A percentile compares a stretch with the other conserved stretches of the same genome.
Conservation (phyloP, 2,329 filamentous ascomycete species). For the Fusarium longipes region DNA sequence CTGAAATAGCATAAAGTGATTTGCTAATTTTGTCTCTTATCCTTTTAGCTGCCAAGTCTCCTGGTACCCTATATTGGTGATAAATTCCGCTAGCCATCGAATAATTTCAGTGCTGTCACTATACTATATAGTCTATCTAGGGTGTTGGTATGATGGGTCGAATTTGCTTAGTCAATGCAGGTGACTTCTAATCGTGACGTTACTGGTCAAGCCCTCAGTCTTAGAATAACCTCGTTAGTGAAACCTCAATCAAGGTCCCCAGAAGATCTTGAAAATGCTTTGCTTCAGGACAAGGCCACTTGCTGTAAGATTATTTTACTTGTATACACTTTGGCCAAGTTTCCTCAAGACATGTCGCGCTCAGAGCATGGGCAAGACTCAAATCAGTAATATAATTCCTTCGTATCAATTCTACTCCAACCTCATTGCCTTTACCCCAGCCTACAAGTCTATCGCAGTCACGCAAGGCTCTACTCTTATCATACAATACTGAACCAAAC, state of each 20-base stretch:
- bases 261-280: neutral
- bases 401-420: neutral
- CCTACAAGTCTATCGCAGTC: neutral
- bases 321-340: neutral
- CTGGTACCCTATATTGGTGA: too few species aligned
- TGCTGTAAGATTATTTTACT: neutral
- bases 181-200: neutral
- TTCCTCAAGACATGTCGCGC: neutral
- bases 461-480: neutral
- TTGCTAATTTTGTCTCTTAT: too few species aligned
- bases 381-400: neutral
- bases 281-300: neutral
- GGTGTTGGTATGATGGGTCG: neutral
- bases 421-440: neutral
- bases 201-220: neutral
- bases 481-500: neutral
- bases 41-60: too few species aligned
- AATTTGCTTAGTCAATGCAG: neutral
- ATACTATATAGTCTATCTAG: too few species aligned
- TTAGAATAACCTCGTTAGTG: neutral
- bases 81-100: neutral
- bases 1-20: too few species aligned
- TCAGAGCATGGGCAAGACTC: neutral
- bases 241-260: neutral
- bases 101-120: neutral